Evolutionary conservation across 805 yeast species (phyloP), one percentile per base, ranked within the genome.

Genomic region (Candida khao-thaluensis): DNA sequence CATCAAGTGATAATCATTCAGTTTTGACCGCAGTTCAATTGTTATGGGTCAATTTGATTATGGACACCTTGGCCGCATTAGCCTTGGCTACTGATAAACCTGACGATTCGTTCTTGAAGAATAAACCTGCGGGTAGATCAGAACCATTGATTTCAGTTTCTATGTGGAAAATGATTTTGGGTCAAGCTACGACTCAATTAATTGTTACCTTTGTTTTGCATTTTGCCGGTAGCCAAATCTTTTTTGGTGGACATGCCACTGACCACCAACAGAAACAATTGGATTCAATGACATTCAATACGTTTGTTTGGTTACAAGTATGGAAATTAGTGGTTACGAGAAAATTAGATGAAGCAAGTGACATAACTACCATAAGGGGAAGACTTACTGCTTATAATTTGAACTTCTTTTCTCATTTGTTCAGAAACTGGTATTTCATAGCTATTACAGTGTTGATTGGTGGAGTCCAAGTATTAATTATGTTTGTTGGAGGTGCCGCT

Each of bases 51-150:
- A 93, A 93, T 62, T 72, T 93, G 61, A 93, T 93, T 53, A 93
- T 93, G 99, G 99, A 93, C 62, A 93, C 99, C 0, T 75, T 93
- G 47, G 99, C 99, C 3, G 99, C 99, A 3, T 72, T 93, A 52
- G 99, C 99, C 0, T 74, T 93, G 52, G 99, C 99, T 5, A 93
- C 99, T 3, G 99, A 93, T 59, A 90, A 91, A 52, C 99, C 99
- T 0, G 90, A 88, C 52, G 85, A 82, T 34, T 76, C 82, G 28
- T 81, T 87, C 30, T 69, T 93, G 56, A 78, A 84, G 46, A 73
- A 87, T 38, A 81, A 77, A 55, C 99, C 99, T 2, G 88, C 82
- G 29, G 93, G 95, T 23, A 77, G 96, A 54, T 66, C 69, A 16
- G 75, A 79, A 11, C 85, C 95, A 1, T 72, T 93, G 63, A 91